These are phyloP conservation scores for Magnolia changhungtana DNA, from an alignment of 164 flowering plant genomes.

Conservation along the genomic window DNA sequence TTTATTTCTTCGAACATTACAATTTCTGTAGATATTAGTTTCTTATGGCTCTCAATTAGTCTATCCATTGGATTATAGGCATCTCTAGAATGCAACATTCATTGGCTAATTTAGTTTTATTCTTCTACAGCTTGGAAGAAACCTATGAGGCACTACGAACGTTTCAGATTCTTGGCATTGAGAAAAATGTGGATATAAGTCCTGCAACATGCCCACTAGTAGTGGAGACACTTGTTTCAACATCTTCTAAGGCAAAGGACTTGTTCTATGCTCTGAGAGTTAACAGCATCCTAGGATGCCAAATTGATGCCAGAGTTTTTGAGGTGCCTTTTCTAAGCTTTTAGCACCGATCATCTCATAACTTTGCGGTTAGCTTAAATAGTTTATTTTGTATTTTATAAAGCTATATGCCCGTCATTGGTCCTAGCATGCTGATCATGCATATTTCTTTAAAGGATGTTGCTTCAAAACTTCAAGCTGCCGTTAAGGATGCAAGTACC, in stretches of 20 bases:
- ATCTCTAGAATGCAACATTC: too few relatives aligned
- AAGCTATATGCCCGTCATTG: neutral
- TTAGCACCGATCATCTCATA: neutral
- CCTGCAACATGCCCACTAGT: constrained; percentile 46
- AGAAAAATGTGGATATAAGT: constrained; percentile 37
- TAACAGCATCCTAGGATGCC: constrained; percentile 58
- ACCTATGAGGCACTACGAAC: constrained; percentile 75
- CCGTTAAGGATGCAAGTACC: constrained; percentile 55
- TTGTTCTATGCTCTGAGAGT: constrained; percentile 62
- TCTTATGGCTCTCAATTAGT: neutral
- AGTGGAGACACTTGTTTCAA: constrained; percentile 40
- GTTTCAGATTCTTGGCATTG: constrained; percentile 73
- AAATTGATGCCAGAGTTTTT: constrained; percentile 36
- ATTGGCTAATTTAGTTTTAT: constrained; percentile 6
- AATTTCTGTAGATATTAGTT: neutral
- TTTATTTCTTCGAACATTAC: neutral
- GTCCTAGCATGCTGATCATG: neutral
- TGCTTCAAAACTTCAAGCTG: constrained; percentile 50
- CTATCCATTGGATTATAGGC: neutral
- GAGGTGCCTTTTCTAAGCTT: constrained; percentile 43
- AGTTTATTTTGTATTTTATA: neutral
- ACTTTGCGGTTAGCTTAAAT: neutral
- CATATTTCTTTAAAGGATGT: constrained; percentile 38
- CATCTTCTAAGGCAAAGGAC: constrained; percentile 56
- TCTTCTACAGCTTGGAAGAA: constrained; percentile 63